Percentiles rank a stretch among this genome's conserved stretches.
Evolutionary conservation across 768 basidiomycete species (phyloP).

Genomic region (Boletus subparvulus): DNA sequence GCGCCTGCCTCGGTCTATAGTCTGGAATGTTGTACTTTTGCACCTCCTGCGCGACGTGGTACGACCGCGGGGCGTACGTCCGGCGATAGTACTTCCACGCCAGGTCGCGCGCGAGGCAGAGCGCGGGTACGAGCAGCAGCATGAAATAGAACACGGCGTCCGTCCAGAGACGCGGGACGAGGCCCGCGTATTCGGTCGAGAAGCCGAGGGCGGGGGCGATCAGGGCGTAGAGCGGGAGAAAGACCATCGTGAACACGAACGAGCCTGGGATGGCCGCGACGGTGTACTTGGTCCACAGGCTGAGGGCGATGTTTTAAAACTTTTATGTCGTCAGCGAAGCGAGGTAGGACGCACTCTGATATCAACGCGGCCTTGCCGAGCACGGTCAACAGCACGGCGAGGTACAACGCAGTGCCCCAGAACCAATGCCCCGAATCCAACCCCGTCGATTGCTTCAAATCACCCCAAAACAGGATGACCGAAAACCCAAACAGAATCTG

Average conservation of each 20-base stretch:
- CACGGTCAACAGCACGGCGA: slow-evolving; percentile 90
- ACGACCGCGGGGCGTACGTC: slow-evolving; percentile 88
- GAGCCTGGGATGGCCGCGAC: slow-evolving; percentile 98
- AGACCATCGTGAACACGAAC: slow-evolving; percentile 94
- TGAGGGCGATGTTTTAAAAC: slow-evolving; percentile 31
- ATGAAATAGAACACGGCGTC: slow-evolving; percentile 88
- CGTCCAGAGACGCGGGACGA: slow-evolving; percentile 89
- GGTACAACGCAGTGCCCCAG: slow-evolving; percentile 97
- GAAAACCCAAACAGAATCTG: slow-evolving; percentile 89
- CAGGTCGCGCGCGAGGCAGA: slow-evolving; percentile 87
- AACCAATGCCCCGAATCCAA: slow-evolving; percentile 95
- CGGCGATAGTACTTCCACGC: slow-evolving; percentile 98
- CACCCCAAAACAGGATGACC: slow-evolving; percentile 89
- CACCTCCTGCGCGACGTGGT: slow-evolving; percentile 98
- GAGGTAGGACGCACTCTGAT: slow-evolving; percentile 74
- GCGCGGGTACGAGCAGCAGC: slow-evolving; percentile 76
- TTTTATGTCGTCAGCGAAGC: background rate
- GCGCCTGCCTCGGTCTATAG: slow-evolving; percentile 95
- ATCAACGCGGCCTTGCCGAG: slow-evolving; percentile 96
- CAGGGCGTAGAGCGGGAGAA: slow-evolving; percentile 86
- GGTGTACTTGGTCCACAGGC: slow-evolving; percentile 99
- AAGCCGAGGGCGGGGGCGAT: slow-evolving; percentile 86
- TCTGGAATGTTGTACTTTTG: slow-evolving; percentile 98
- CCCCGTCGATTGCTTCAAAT: slow-evolving; percentile 78
- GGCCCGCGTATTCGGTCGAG: slow-evolving; percentile 85